Base-by-base conservation (phyloP, 2,329 filamentous ascomycete genomes). In the Colletotrichum abscissum region DNA sequence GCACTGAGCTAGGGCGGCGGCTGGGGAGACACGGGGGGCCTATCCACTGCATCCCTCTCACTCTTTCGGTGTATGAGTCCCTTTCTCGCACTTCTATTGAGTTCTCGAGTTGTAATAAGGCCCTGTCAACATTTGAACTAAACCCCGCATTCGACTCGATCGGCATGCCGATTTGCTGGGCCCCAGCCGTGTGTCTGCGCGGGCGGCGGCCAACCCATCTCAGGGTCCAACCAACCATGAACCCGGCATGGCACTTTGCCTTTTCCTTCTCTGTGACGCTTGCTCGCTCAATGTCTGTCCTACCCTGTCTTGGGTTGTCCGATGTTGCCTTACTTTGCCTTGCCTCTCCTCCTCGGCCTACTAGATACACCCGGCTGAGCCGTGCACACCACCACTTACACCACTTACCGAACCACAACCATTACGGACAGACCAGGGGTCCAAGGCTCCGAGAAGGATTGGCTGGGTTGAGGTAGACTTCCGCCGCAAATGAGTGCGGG, bases 211-310 rank as follows among this genome's bases (percentile, higher is more conserved):
- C 57, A 67, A 24, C 26, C 56, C 68, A 60, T 62, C 64, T 69
- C 70, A 70, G 70, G 70, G 55, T 70, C 59, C 70, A 60, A 62
- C 69, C 70, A 70, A 73, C 70, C 70, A 73, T 73, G 67, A 70
- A 60, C 70, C 70, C 33, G 63, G 60, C 55, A 33, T 54, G 52
- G n/a, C 2, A 55, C 59, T 6, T 26, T 38, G 3, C 16, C 12
- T 12, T 28, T 22, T 49, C n/a, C 24, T 33, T 33, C 9, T 19
- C 28, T 28, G 54, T 33, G 59, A 26, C 30, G 57, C 30, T 26
- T 33, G 16, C 19, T 30, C 35, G 8, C 30, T 38, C 38, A 42
- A 42, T 19, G 14, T 42, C 30, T 59, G n/a, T 59, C 19, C 30
- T 46, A 62, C 59, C 60, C 24, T 52, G 28, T 63, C n/a, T 52